Percentiles rank a stretch among this genome's conserved stretches.
These are phyloP conservation scores for Auricularia sp. DNA, from an alignment of 768 basidiomycete genomes.

Conservation along the genomic window DNA sequence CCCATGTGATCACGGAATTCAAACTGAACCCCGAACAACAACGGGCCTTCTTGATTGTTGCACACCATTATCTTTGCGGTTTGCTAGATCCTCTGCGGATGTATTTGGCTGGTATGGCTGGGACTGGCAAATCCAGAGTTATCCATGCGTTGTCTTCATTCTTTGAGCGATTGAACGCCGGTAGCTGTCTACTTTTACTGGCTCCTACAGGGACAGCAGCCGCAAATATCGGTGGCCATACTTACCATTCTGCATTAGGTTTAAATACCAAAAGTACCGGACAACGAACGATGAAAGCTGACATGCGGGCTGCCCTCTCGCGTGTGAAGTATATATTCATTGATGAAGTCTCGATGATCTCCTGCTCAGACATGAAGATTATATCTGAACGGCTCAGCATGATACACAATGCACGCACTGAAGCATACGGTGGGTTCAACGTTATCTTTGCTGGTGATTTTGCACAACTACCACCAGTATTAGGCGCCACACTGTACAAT, in stretches of 20 bases:
- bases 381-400: constrained; percentile 17
- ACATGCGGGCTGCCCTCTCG: constrained; percentile 10
- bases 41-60: constrained; percentile 5
- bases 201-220: constrained; percentile 8
- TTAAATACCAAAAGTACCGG: not conserved
- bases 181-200: not conserved
- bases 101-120: constrained; percentile 8
- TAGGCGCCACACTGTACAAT: not conserved
- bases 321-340: constrained; percentile 30
- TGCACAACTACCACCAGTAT: constrained; percentile 30
- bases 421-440: constrained; percentile 29
- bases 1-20: not conserved
- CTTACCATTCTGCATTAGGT: constrained; percentile 6
- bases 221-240: constrained; percentile 4
- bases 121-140: constrained; percentile 8
- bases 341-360: constrained; percentile 36
- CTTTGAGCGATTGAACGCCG: not conserved
- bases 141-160: constrained; percentile 1
- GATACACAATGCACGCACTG: constrained; percentile 9
- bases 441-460: constrained; percentile 40
- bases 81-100: not conserved
- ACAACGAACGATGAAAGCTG: too few relatives aligned
- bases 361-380: constrained; percentile 17
- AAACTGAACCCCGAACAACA: constrained; percentile 6
- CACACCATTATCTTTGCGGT: not conserved